Evolutionary conservation across 176 grass and related monocot species (phyloP).

Genomic region (Poa annua): DNA sequence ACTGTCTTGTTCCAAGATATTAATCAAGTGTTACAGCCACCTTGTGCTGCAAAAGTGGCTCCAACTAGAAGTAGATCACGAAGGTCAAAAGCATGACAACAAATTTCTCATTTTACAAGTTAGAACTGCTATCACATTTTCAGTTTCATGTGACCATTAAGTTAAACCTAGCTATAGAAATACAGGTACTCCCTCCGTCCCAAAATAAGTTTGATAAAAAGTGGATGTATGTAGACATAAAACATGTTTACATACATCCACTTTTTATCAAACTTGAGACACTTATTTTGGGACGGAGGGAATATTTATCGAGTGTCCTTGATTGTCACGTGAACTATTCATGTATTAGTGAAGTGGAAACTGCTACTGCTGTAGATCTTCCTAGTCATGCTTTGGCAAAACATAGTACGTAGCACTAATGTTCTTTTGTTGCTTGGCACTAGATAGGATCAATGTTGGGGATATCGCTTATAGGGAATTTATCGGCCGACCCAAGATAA

Average conservation of each 20-base stretch:
- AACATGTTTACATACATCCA: too few species aligned
- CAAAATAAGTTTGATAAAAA: too few species aligned
- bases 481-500: too few species aligned
- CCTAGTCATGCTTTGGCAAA: neutral
- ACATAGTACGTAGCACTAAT: neutral
- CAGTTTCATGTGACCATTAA: neutral
- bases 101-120: slow-evolving; percentile 20
- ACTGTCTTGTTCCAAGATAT: neutral
- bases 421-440: neutral
- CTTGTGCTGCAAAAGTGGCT: slow-evolving; percentile 11
- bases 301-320: neutral
- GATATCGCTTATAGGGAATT: too few species aligned
- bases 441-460: too few species aligned
- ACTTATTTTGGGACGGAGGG: too few species aligned
- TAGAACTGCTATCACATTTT: neutral
- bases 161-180: neutral
- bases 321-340: neutral
- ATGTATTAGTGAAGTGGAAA: neutral
- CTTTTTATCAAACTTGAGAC: too few species aligned
- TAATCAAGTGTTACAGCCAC: neutral
- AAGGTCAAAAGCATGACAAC: neutral
- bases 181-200: too few species aligned
- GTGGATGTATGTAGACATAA: too few species aligned
- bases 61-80: neutral
- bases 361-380: neutral